A percentile compares a stretch with the other conserved stretches of the same genome.
phyloP scores from a whole-genome alignment of 306 rosid species.

The Senna tora region DNA sequence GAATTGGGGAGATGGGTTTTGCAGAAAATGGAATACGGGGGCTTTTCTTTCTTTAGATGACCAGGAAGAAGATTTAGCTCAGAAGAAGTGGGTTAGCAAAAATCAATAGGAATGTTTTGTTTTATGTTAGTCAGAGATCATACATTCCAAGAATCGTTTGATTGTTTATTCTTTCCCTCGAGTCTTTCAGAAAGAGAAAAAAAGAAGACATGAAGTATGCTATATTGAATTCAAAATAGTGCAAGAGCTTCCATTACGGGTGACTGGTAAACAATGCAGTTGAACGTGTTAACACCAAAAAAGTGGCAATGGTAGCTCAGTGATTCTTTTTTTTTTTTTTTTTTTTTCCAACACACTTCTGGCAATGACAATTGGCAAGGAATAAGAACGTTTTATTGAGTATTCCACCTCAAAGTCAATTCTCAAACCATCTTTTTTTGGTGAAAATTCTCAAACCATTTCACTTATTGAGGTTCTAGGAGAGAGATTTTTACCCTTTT shows the following conservation, averaged over 20 bases:
- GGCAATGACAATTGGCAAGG: not conserved
- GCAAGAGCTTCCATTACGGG: too few species aligned
- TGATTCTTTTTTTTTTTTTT: not conserved
- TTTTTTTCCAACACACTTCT: not conserved
- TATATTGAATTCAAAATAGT: not conserved
- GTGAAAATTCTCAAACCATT: not conserved
- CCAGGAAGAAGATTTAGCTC: too few species aligned
- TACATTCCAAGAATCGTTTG: not conserved
- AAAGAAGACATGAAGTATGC: not conserved
- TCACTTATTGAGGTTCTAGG: not conserved
- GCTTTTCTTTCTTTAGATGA: too few species aligned
- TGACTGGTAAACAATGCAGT: not conserved
- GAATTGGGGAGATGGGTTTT: not conserved
- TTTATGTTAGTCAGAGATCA: not conserved
- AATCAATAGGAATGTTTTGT: not conserved
- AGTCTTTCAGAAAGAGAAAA: not conserved
- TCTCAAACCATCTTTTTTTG: not conserved
- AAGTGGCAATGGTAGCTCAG: not conserved
- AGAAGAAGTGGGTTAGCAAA: too few species aligned
- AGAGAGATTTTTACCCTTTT: not conserved
- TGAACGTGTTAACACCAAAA: slow-evolving; percentile 7
- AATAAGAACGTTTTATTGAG: not conserved
- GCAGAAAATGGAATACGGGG: not conserved
- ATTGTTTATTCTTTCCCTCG: not conserved
- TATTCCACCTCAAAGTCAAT: not conserved